Base-by-base conservation (phyloP, 2,329 filamentous ascomycete genomes). In the Microdochium trichocladiopsis region DNA sequence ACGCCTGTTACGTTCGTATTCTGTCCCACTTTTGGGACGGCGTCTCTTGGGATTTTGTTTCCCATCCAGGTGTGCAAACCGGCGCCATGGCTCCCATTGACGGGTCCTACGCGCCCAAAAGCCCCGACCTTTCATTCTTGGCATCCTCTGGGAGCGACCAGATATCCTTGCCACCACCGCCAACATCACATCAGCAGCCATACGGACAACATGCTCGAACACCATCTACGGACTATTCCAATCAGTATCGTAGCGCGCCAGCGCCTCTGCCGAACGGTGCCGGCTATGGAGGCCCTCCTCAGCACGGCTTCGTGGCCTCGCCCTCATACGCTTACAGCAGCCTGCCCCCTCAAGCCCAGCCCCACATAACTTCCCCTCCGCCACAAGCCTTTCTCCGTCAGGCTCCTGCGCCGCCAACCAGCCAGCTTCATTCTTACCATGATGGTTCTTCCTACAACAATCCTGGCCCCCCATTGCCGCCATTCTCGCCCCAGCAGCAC, bases 91-190 rank as follows among this genome's bases (percentile, higher is more conserved):
- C 65, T 51, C 59, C 71, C 59, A 71, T 73, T 63, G 74, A 77
- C 61, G 70, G 69, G 58, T 70, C 67, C 55, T 82, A 82, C 69
- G 78, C 75, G 58, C 79, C 79, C 58, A 79, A 75, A 66, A 82
- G 78, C 60, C 79, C 79, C 63, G 78, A 82, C 70, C 73, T 82
- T 58, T 81, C 78, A 54, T 79, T 75, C 54, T 75, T 82, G 36
- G 33, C 51, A 45, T 41, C 47, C 43, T 37, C 45, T 21, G 23
- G 48, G 25, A 25, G 18, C 23, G 43, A 25, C n/a, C 25, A 45
- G 28, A 60, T 55, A 54, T 52, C 60, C 59, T 33, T 62, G 62
- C 45, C 56, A 57, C 53, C 56, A 57, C 56, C 50, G 25, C 23
- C 53, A 52, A 47, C 41, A 28, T 21, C 52, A 50, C n/a, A n/a